A percentile compares a stretch with the other conserved stretches of the same genome.
phyloP scores from a whole-genome alignment of 768 basidiomycete species.

The Lactifluus rugatus region DNA sequence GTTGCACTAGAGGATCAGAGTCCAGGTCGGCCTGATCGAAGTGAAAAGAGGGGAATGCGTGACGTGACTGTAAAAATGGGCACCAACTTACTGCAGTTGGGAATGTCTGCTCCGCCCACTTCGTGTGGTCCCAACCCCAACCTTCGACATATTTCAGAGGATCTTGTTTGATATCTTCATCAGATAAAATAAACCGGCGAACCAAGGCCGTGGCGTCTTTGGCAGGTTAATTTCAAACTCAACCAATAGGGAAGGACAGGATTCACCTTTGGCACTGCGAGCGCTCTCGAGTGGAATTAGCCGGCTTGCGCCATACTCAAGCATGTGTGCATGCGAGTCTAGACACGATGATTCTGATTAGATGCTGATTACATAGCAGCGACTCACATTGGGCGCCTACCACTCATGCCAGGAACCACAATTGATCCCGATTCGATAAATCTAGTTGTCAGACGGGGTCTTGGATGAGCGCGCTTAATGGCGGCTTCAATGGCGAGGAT shows the following conservation, averaged over 20 bases:
- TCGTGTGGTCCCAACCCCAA: constrained; percentile 89
- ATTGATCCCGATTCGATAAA: constrained; percentile 48
- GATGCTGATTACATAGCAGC: constrained; percentile 11
- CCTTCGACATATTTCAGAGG: constrained; percentile 59
- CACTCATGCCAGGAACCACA: constrained; percentile 63
- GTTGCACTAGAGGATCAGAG: constrained; percentile 52
- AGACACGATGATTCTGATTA: constrained; percentile 13
- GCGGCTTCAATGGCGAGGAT: constrained; percentile 19
- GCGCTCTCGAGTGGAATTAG: constrained; percentile 58
- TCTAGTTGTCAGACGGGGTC: constrained; percentile 32
- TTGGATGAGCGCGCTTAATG: constrained; percentile 20
- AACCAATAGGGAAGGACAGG: not conserved
- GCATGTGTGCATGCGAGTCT: constrained; percentile 75
- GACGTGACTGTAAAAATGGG: not conserved
- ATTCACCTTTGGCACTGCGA: constrained; percentile 44
- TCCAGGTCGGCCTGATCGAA: constrained; percentile 57
- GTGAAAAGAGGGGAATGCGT: not conserved
- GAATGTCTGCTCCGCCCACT: constrained; percentile 51
- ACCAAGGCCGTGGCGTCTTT: constrained; percentile 57
- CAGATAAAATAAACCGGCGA: constrained; percentile 46
- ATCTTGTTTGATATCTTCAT: constrained; percentile 48
- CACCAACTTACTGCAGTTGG: constrained; percentile 53
- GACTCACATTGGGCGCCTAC: constrained; percentile 31
- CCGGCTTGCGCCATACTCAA: constrained; percentile 65
- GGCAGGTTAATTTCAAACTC: constrained; percentile 2